phyloP scores from a whole-genome alignment of 768 basidiomycete species.

The Amanita exitialis region DNA sequence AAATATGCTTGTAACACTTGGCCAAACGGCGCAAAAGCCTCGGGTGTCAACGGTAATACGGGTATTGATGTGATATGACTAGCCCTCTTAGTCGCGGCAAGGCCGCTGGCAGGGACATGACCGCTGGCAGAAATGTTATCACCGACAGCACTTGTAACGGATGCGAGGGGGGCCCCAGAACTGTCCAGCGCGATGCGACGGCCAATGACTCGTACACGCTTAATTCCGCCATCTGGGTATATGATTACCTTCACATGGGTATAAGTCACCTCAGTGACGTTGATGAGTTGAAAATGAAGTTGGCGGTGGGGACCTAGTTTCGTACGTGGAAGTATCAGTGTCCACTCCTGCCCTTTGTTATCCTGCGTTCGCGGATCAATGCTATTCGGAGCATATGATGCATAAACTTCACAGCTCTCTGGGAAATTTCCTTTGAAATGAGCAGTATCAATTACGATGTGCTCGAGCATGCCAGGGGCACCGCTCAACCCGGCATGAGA shows the following conservation, averaged over 20 bases:
- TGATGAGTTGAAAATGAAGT: slow-evolving; percentile 81
- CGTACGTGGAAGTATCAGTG: slow-evolving; percentile 58
- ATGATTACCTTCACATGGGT: slow-evolving; percentile 87
- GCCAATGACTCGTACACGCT: slow-evolving; percentile 82
- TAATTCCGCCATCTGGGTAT: slow-evolving; percentile 92
- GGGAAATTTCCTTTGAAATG: slow-evolving; percentile 97
- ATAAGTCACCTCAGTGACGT: slow-evolving; percentile 44
- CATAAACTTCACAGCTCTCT: slow-evolving; percentile 76
- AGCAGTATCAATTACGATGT: slow-evolving; percentile 85
- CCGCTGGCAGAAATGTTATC: background rate
- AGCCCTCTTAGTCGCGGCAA: background rate
- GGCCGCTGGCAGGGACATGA: background rate
- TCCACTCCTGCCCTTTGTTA: slow-evolving; percentile 50
- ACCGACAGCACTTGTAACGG: background rate
- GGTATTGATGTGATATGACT: slow-evolving; percentile 25
- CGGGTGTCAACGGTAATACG: slow-evolving; percentile 65
- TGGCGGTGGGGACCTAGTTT: slow-evolving; percentile 85
- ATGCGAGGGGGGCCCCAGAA: background rate
- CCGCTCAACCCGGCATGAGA: slow-evolving; percentile 37
- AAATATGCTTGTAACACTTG: slow-evolving; percentile 85
- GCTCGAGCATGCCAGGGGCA: slow-evolving; percentile 59
- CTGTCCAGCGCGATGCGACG: slow-evolving; percentile 23
- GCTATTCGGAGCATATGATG: slow-evolving; percentile 26
- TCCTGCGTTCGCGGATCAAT: slow-evolving; percentile 27
- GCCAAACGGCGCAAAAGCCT: slow-evolving; percentile 84